Percentiles rank a stretch among this genome's conserved stretches.
phyloP scores from a whole-genome alignment of 768 basidiomycete species.

The Pleurotus ostreatus region DNA sequence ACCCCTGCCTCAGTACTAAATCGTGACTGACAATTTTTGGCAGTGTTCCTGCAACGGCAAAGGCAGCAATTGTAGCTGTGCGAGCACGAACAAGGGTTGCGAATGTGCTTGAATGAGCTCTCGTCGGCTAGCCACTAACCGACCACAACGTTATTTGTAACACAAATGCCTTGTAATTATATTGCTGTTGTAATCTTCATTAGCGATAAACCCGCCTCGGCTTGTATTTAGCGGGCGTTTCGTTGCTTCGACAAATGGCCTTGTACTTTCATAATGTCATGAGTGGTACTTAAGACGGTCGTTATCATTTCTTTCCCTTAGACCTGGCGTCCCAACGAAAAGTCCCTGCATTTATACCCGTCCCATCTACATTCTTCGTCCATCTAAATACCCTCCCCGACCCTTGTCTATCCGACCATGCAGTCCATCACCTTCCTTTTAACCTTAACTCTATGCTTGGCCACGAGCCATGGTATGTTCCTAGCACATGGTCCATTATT shows the following conservation, averaged over 20 bases:
- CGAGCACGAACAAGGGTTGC: conserved; percentile 27
- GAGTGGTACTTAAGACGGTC: neutral
- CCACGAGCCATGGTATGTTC: too few relatives aligned
- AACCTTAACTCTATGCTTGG: neutral
- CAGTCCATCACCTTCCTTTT: neutral
- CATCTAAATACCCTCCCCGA: neutral
- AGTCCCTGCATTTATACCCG: neutral
- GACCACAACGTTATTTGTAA: neutral
- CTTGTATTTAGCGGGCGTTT: neutral
- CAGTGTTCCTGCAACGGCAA: conserved; percentile 30
- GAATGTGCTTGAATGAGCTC: conserved; percentile 16
- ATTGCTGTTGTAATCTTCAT: neutral
- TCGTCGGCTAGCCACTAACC: neutral
- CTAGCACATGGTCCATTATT: neutral
- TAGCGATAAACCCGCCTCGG: neutral
- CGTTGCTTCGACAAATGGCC: neutral
- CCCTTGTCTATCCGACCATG: neutral
- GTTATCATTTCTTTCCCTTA: neutral
- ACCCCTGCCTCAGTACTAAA: too few relatives aligned
- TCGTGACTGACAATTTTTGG: neutral
- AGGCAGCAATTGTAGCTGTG: conserved; percentile 26
- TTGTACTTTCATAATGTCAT: neutral
- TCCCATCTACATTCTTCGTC: neutral
- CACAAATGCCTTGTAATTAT: neutral
- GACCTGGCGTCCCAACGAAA: neutral